Conservation (phyloP, 805 yeast genomes). For the Yarrowia divulgata region DNA sequence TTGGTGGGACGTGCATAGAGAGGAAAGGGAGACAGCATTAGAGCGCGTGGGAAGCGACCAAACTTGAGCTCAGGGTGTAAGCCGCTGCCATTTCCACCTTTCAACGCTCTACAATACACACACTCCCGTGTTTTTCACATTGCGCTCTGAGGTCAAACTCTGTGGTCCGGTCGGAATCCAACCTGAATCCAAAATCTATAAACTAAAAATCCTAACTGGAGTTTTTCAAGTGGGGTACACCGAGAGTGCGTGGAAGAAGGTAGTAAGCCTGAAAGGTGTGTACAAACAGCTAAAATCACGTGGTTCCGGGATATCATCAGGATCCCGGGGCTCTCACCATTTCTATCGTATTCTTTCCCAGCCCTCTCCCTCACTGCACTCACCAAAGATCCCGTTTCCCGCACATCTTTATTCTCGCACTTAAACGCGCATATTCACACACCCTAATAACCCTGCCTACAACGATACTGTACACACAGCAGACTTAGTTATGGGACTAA, state of each 20-base stretch:
- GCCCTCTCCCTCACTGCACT: background rate
- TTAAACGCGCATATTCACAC: constrained; percentile 21
- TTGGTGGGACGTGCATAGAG: too few species aligned
- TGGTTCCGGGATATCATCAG: background rate
- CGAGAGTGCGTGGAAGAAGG: background rate
- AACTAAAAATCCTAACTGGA: background rate
- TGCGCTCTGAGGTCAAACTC: constrained; percentile 2
- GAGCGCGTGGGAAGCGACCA: too few species aligned
- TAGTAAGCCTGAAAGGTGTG: background rate
- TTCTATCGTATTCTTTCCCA: too few species aligned
- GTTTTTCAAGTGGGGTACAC: constrained; percentile 8
- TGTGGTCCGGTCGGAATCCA: background rate
- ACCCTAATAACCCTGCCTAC: constrained; percentile 17
- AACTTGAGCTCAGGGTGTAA: too few species aligned
- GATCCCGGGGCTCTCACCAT: background rate
- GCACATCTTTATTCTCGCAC: background rate
- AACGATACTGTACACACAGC: background rate
- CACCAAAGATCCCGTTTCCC: background rate
- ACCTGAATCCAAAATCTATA: background rate
- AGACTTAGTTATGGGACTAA: constrained; percentile 1
- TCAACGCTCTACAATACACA: too few species aligned
- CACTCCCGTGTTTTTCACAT: background rate
- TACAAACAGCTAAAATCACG: too few species aligned
- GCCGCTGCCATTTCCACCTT: too few species aligned
- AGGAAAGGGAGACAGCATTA: too few species aligned